Conservation (phyloP, 768 basidiomycete species). For the Megacollybia marginata region DNA sequence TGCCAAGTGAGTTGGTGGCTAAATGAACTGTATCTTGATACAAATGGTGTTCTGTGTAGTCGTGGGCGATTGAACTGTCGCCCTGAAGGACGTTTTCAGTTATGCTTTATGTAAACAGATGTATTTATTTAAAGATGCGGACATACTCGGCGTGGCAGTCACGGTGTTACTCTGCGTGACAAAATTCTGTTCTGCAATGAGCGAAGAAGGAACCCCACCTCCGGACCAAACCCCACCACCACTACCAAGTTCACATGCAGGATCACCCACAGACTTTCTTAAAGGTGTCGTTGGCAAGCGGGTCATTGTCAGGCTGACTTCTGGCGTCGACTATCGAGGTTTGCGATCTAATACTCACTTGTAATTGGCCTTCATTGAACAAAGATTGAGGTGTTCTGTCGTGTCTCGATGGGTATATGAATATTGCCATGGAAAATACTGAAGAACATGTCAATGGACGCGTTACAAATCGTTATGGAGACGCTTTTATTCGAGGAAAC, state of each 20-base stretch:
- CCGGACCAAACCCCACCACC: constrained; percentile 28
- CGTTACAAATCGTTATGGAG: constrained; percentile 88
- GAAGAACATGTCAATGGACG: constrained; percentile 88
- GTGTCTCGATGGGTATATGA: constrained; percentile 98
- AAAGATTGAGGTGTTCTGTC: constrained; percentile 68
- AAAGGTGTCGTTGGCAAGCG: constrained; percentile 96
- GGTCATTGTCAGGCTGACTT: constrained; percentile 86
- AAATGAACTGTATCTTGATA: too few relatives aligned
- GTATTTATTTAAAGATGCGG: too few relatives aligned
- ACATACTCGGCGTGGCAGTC: too few relatives aligned
- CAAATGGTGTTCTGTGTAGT: too few relatives aligned
- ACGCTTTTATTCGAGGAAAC: constrained; percentile 92
- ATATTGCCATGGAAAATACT: constrained; percentile 95
- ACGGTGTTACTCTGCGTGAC: too few relatives aligned
- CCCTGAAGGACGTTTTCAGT: too few relatives aligned
- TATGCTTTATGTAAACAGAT: too few relatives aligned
- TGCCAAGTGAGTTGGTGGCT: too few relatives aligned
- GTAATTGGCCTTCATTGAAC: background rate
- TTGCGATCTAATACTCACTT: constrained; percentile 10
- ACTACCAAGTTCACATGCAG: constrained; percentile 42
- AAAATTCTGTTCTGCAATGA: too few relatives aligned
- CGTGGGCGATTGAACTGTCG: too few relatives aligned
- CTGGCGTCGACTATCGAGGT: constrained; percentile 94
- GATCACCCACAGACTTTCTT: constrained; percentile 88
- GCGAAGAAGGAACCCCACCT: constrained; percentile 24